phyloP scores from a whole-genome alignment of 2,329 filamentous ascomycete species.

The Aspergillus texensis region DNA sequence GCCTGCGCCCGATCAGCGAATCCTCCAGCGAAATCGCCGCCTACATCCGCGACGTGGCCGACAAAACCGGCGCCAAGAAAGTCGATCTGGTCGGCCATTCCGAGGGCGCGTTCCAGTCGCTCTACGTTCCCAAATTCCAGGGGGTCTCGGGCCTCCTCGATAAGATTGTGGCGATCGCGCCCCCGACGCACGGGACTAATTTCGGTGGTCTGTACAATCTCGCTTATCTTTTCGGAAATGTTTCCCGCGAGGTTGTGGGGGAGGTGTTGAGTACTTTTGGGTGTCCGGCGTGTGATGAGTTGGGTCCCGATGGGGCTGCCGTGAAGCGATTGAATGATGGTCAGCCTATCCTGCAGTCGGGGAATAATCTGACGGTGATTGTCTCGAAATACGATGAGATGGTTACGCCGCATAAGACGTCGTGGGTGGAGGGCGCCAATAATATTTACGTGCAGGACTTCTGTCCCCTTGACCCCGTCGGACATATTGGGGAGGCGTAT shows the following conservation, averaged over 20 bases:
- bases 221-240: conserved; percentile 31
- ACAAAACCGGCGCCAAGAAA: conserved; percentile 40
- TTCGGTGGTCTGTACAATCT: conserved; percentile 35
- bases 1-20: conserved; percentile 40
- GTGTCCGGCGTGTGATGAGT: conserved; percentile 38
- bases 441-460: conserved; percentile 38
- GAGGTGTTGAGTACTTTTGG: conserved; percentile 32
- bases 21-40: conserved; percentile 44
- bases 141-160: conserved; percentile 33
- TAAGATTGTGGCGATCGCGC: conserved; percentile 39
- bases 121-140: conserved; percentile 46
- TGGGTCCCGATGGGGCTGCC: conserved; percentile 33
- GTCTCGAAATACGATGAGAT: conserved; percentile 37
- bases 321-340: conserved; percentile 36
- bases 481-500: conserved; percentile 43
- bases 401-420: conserved; percentile 35
- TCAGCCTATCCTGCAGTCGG: conserved; percentile 35
- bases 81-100: conserved; percentile 49
- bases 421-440: conserved; percentile 35
- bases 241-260: conserved; percentile 24
- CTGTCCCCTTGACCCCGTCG: conserved; percentile 37
- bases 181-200: conserved; percentile 38
- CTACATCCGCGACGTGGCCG: conserved; percentile 41
- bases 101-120: conserved; percentile 46
- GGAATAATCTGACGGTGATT: conserved; percentile 39